Conservation (phyloP, 2,329 filamentous ascomycete species). For the Cladosporium phlei region DNA sequence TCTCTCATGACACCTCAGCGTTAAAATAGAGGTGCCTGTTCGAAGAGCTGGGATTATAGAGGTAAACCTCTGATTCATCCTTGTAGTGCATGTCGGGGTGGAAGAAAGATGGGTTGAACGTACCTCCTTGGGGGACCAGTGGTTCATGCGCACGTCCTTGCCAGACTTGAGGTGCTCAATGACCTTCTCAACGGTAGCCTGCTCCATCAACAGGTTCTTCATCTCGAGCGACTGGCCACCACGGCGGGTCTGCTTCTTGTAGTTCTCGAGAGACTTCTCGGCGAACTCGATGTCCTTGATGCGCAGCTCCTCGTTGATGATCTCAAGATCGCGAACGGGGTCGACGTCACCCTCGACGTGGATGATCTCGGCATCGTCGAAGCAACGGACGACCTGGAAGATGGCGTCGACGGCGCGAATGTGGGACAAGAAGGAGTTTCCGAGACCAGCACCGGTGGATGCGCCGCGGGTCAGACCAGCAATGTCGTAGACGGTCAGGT, state of each 20-base stretch:
- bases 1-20: slow-evolving; percentile 86
- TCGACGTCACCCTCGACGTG: slow-evolving; percentile 99
- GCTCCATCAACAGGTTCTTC: slow-evolving; percentile 94
- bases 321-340: slow-evolving; percentile 86
- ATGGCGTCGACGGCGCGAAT: slow-evolving; percentile 66
- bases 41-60: slow-evolving; percentile 99
- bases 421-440: slow-evolving; percentile 96
- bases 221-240: slow-evolving; percentile 94
- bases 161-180: slow-evolving; percentile 76
- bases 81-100: slow-evolving; percentile 43
- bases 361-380: slow-evolving; percentile 98
- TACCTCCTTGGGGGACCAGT: slow-evolving; percentile 95
- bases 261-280: slow-evolving; percentile 86
- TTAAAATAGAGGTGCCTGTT: slow-evolving; percentile 48
- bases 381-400: slow-evolving; percentile 39
- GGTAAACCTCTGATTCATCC: slow-evolving; percentile 99
- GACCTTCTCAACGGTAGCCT: slow-evolving; percentile 88
- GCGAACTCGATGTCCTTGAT: slow-evolving; percentile 99
- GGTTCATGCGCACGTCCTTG: slow-evolving; percentile 88
- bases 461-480: slow-evolving; percentile 93
- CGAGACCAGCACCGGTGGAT: slow-evolving; percentile 93
- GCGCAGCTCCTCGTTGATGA: slow-evolving; percentile 93
- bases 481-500: slow-evolving; percentile 98
- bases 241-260: slow-evolving; percentile 90
- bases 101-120: slow-evolving; percentile 36